Conservation (phyloP, 208 protist species). For the Acanthamoeba lenticulata region DNA sequence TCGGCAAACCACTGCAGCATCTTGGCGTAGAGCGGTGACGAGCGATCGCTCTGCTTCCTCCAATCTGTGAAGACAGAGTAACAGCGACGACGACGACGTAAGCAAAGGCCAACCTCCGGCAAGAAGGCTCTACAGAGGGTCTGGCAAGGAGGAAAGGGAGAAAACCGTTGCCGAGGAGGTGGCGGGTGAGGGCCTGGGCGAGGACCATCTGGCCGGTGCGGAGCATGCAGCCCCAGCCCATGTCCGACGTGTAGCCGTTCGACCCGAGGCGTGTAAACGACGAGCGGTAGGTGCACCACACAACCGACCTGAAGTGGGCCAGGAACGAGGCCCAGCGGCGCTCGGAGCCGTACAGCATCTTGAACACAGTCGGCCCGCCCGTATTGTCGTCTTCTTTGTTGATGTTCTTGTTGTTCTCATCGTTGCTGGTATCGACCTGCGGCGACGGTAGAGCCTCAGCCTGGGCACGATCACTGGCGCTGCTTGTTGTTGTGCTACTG, state of each 20-base stretch:
- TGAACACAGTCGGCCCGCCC: background rate
- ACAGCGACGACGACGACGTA: background rate
- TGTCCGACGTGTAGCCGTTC: constrained; percentile 80
- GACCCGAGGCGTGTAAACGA: constrained; percentile 38
- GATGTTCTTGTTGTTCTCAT: too few species aligned
- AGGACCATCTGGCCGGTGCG: constrained; percentile 92
- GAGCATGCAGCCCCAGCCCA: constrained; percentile 92
- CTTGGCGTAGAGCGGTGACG: background rate
- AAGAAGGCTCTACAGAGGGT: background rate
- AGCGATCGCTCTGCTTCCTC: background rate
- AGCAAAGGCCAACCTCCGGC: too few species aligned
- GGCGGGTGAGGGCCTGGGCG: constrained; percentile 82
- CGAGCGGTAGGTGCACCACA: constrained; percentile 62
- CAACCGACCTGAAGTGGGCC: background rate
- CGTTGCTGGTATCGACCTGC: too few species aligned
- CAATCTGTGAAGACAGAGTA: background rate
- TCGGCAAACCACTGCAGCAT: constrained; percentile 73
- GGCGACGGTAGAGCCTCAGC: too few species aligned
- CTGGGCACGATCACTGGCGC: too few species aligned
- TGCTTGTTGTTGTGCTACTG: background rate
- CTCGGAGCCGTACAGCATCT: background rate
- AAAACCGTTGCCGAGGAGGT: constrained; percentile 56
- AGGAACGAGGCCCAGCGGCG: constrained; percentile 16
- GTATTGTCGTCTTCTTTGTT: background rate
- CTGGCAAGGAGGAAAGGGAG: background rate